Base-by-base conservation (phyloP, 2,329 filamentous ascomycete genomes). In the Xylariales sp. region DNA sequence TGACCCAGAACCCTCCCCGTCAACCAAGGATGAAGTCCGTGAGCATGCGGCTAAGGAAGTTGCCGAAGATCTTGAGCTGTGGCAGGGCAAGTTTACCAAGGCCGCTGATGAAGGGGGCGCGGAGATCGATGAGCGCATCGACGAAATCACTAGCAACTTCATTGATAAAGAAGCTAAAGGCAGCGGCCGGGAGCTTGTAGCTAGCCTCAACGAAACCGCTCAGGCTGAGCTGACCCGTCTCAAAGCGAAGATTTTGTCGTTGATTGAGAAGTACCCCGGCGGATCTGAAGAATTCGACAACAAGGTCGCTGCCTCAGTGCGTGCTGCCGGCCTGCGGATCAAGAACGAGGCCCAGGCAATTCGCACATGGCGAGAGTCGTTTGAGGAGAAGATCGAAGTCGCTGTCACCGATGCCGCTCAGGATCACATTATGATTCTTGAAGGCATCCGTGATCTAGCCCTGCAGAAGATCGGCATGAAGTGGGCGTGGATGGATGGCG, bases 401-500 rank as follows among this genome's bases (percentile, higher is more conserved):
- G 76, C 85, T 10, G 80, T 95, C 40, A 75, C 78, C 40, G 74
- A 78, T 32, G 85, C 87, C 7, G 80, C 88, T n/a, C 75, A 87
- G 50, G 83, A 83, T 28, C 91, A 91, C 31, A 79, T 95, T 38
- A 76, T 83, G 54, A 88, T 94, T 13, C 76, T 96, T 21, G 85
- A 91, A 46, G 78, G 80, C 54, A 90, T 93, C 43, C 81, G 87
- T 29, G 85, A 90, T 51, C 72, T 95, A 24, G 88, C 89, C 5
- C 73, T 96, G 23, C 88, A 95, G 57, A 88, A 94, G 59, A 88
- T 96, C 38, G 90, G 90, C 40, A 91, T 94, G 81, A 79, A 78
- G 55, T 98, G 93, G 90, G 89, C 91, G 11, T 95, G 88, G 83
- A 93, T 89, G 66, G 89, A 97, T 41, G 88, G 88, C 21, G 78